Conservation (phyloP, 108 stramenopile genomes). For the Mayamaea pseudoterrestris region DNA sequence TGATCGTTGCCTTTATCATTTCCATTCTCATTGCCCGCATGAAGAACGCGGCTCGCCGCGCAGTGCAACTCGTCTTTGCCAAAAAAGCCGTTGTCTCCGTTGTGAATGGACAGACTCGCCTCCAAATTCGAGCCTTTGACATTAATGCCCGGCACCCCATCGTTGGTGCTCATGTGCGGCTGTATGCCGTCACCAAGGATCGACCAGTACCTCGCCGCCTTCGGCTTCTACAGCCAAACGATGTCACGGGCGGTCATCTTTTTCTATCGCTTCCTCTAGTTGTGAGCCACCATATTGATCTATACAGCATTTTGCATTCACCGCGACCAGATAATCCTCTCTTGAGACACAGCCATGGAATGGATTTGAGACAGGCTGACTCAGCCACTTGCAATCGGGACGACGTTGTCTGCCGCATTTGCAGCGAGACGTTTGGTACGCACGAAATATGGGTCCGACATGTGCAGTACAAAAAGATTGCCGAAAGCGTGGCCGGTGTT, state of each 20-base stretch:
- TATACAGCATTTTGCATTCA: constrained; percentile 27
- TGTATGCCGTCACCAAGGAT: constrained; percentile 48
- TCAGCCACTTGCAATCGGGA: constrained; percentile 25
- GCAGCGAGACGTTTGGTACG: constrained; percentile 53
- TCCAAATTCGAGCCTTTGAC: constrained; percentile 48
- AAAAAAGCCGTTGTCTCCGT: constrained; percentile 51
- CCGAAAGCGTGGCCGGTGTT: constrained; percentile 33
- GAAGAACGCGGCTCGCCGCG: constrained; percentile 41
- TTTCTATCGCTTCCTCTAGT: constrained; percentile 35
- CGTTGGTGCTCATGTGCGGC: constrained; percentile 81
- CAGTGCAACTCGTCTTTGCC: constrained; percentile 54
- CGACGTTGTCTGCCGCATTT: constrained; percentile 46
- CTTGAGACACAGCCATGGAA: too few relatives aligned
- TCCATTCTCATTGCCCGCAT: constrained; percentile 60
- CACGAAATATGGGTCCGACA: constrained; percentile 34
- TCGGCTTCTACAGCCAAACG: constrained; percentile 46
- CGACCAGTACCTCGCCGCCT: constrained; percentile 33
- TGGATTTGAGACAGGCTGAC: constrained; percentile 37
- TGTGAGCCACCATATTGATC: constrained; percentile 51
- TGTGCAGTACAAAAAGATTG: constrained; percentile 31
- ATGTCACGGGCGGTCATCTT: constrained; percentile 44
- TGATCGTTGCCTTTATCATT: constrained; percentile 53
- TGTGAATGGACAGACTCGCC: constrained; percentile 15
- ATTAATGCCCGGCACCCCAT: constrained; percentile 49
- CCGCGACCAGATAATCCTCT: too few relatives aligned